Conservation (phyloP, 108 stramenopile species). For the Nitzschia sp. region DNA sequence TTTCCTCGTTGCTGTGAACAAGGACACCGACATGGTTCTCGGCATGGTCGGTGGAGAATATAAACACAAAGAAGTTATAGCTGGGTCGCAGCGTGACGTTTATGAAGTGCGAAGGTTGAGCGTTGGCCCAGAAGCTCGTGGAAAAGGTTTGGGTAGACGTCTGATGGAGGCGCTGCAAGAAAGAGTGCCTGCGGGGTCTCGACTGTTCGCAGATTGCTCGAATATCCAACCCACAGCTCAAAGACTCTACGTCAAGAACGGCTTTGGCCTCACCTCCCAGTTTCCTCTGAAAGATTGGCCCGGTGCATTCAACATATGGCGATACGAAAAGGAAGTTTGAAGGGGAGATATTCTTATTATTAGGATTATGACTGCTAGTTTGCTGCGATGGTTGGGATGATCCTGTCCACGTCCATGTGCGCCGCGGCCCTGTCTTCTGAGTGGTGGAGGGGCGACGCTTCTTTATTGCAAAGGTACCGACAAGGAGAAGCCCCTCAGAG, state of each 20-base stretch:
- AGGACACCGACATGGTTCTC: background rate
- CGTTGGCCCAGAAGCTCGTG: background rate
- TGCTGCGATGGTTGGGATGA: too few species aligned
- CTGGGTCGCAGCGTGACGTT: background rate
- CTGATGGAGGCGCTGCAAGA: background rate
- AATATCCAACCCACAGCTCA: background rate
- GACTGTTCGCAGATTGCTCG: background rate
- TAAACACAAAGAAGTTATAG: background rate
- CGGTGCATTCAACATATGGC: background rate
- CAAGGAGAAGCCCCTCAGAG: slow-evolving; percentile 7
- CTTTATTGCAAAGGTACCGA: background rate
- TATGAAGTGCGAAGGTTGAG: background rate
- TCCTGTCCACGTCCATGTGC: too few species aligned
- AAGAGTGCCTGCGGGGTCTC: background rate
- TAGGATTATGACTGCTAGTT: too few species aligned
- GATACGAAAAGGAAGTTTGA: background rate
- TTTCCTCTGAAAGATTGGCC: background rate
- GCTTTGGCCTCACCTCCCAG: background rate
- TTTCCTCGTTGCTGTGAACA: background rate
- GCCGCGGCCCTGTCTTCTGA: too few species aligned
- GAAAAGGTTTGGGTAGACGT: background rate
- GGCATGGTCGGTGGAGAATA: background rate
- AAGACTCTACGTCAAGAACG: background rate
- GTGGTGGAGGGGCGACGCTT: too few species aligned
- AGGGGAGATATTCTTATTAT: too few species aligned